These are phyloP conservation scores for Candida golubevii DNA, from an alignment of 805 yeast genomes.

Conservation along the genomic window DNA sequence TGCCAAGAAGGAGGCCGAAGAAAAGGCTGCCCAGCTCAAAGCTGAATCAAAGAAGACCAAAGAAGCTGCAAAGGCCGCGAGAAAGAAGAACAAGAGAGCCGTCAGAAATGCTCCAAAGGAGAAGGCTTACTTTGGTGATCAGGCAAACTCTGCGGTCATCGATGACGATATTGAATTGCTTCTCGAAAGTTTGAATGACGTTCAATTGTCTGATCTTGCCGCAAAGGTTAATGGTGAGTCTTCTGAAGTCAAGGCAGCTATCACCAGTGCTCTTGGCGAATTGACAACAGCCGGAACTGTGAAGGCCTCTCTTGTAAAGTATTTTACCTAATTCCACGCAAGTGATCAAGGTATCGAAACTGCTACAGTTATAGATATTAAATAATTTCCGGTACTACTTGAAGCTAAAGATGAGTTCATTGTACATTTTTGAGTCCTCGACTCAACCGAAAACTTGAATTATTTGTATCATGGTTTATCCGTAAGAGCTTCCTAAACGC, in stretches of 20 bases:
- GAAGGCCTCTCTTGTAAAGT: constrained; percentile 49
- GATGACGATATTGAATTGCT: constrained; percentile 78
- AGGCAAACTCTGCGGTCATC: constrained; percentile 57
- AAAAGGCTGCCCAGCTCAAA: constrained; percentile 57
- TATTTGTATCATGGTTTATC: too few relatives aligned
- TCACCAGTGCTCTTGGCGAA: constrained; percentile 52
- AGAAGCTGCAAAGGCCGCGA: constrained; percentile 95
- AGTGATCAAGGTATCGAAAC: too few relatives aligned
- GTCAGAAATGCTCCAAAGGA: constrained; percentile 82
- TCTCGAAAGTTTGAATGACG: constrained; percentile 77
- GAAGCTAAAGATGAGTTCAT: too few relatives aligned
- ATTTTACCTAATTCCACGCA: constrained; percentile 29
- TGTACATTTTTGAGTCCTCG: too few relatives aligned
- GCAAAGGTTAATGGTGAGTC: constrained; percentile 53
- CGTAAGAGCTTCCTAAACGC: too few relatives aligned
- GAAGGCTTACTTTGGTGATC: constrained; percentile 78
- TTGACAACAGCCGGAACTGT: constrained; percentile 52
- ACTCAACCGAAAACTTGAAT: too few relatives aligned
- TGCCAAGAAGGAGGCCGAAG: constrained; percentile 73
- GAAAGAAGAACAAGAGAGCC: constrained; percentile 94
- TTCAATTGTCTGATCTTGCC: constrained; percentile 72
- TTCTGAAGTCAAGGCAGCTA: constrained; percentile 56
- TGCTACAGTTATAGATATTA: too few relatives aligned
- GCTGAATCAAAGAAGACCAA: constrained; percentile 72
- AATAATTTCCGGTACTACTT: too few relatives aligned